Conservation (phyloP, 2,329 filamentous ascomycete genomes). For the Botryosphaeria dothidea region DNA sequence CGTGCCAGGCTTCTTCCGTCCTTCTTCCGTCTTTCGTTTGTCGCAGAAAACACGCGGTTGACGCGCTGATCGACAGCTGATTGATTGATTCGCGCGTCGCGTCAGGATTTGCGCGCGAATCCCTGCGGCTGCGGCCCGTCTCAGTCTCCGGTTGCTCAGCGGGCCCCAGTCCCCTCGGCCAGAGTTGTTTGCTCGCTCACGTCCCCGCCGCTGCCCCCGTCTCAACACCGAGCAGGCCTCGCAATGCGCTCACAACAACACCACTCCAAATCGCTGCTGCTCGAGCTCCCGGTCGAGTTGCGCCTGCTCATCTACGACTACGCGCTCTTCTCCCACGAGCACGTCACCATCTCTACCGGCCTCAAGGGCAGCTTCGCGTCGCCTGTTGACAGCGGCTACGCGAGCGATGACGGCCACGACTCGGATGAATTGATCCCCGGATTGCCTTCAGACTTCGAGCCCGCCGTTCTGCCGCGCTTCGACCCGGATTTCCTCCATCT, state of each 20-base stretch:
- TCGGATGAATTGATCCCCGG: constrained; percentile 26
- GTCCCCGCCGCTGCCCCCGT: constrained; percentile 3
- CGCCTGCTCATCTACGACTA: constrained; percentile 45
- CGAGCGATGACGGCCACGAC: constrained; percentile 25
- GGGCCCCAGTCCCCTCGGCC: background rate
- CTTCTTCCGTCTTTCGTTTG: background rate
- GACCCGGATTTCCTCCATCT: constrained; percentile 15
- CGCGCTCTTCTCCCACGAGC: constrained; percentile 36
- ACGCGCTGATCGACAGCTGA: background rate
- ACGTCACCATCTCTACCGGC: constrained; percentile 38
- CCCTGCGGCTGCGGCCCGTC: background rate
- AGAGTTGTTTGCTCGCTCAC: background rate
- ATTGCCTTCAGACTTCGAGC: constrained; percentile 39
- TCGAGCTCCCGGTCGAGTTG: constrained; percentile 41
- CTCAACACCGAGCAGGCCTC: constrained; percentile 12
- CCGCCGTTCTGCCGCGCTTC: constrained; percentile 20
- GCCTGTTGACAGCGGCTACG: constrained; percentile 30
- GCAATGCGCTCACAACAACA: constrained; percentile 1
- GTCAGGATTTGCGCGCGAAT: constrained; percentile 2
- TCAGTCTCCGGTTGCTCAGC: background rate
- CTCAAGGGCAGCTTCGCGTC: constrained; percentile 25
- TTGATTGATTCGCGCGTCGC: too few species aligned
- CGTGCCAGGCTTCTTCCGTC: background rate
- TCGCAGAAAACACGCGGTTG: background rate
- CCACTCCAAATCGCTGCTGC: constrained; percentile 20